phyloP scores from a whole-genome alignment of 768 basidiomycete genomes.

The Boletus rubroflammeus region DNA sequence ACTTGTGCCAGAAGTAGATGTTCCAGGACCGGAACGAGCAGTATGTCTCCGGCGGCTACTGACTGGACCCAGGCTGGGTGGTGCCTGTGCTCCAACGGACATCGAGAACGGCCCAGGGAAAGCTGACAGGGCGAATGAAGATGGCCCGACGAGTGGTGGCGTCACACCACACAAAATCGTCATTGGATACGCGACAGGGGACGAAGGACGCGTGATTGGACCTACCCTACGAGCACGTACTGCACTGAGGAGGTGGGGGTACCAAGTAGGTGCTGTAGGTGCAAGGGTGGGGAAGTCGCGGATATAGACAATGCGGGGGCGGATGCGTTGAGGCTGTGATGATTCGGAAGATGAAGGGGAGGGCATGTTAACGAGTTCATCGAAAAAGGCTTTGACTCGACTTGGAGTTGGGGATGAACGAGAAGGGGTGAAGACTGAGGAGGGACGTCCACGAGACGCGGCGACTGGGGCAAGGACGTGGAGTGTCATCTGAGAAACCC shows the following conservation, averaged over 20 bases:
- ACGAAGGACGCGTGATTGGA: conserved; percentile 53
- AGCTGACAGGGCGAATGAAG: conserved; percentile 17
- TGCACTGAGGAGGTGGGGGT: conserved; percentile 70
- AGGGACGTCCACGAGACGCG: conserved; percentile 34
- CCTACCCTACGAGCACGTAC: conserved; percentile 75
- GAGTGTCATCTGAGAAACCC: conserved; percentile 43
- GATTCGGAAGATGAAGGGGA: conserved; percentile 29
- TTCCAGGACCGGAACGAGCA: conserved; percentile 17
- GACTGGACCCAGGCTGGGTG: not conserved
- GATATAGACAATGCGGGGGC: conserved; percentile 78
- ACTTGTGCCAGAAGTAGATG: conserved; percentile 33
- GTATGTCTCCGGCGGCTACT: conserved; percentile 14
- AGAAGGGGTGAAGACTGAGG: conserved; percentile 34
- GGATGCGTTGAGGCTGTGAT: conserved; percentile 23
- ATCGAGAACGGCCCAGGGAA: conserved; percentile 11
- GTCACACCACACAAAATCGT: conserved; percentile 87
- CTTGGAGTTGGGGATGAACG: conserved; percentile 47
- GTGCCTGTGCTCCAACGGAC: conserved; percentile 11
- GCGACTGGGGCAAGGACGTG: conserved; percentile 39
- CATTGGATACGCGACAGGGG: conserved; percentile 65
- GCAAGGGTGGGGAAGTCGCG: conserved; percentile 80
- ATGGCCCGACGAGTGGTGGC: conserved; percentile 62
- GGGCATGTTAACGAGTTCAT: conserved; percentile 67
- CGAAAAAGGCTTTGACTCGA: conserved; percentile 70
- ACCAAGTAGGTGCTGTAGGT: conserved; percentile 71